Conservation (phyloP, 306 rosid species). For the Styphnolobium japonicum region DNA sequence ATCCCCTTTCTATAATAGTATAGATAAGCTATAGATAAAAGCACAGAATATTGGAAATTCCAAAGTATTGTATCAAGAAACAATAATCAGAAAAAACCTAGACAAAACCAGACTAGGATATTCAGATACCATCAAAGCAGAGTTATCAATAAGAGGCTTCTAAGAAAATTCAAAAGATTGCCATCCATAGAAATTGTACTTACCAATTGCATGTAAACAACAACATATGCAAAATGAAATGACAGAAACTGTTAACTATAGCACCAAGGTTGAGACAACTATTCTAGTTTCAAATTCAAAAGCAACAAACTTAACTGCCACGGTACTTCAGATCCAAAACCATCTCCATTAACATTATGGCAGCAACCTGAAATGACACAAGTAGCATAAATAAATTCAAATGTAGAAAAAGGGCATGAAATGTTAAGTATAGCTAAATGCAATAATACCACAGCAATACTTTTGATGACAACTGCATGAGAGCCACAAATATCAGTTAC, state of each 20-base stretch:
- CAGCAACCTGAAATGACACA: slow-evolving; percentile 86
- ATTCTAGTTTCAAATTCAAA: slow-evolving; percentile 52
- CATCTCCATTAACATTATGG: slow-evolving; percentile 64
- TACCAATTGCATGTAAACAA: slow-evolving; percentile 31
- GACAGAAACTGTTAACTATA: slow-evolving; percentile 39
- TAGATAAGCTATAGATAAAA: slow-evolving; percentile 9
- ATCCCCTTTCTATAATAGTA: not conserved
- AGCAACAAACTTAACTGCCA: slow-evolving; percentile 98
- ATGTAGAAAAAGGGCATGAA: slow-evolving; percentile 30
- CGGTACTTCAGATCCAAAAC: slow-evolving; percentile 67
- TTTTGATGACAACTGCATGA: slow-evolving; percentile 33
- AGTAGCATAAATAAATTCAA: slow-evolving; percentile 51
- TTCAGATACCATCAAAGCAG: slow-evolving; percentile 14
- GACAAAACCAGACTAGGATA: not conserved
- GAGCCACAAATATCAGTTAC: slow-evolving; percentile 32
- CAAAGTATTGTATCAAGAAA: slow-evolving; percentile 2
- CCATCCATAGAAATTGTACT: slow-evolving; percentile 35
- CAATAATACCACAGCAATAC: slow-evolving; percentile 55
- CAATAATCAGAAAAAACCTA: not conserved
- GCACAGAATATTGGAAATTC: slow-evolving; percentile 8
- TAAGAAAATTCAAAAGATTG: slow-evolving; percentile 30
- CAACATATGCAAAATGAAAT: slow-evolving; percentile 42
- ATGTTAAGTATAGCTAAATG: slow-evolving; percentile 48
- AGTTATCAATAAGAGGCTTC: not conserved
- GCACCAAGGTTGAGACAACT: slow-evolving; percentile 40